Evolutionary conservation across 352 stramenopile genomes (phyloP).

Genomic region (Globisporangium acanthophoron): DNA sequence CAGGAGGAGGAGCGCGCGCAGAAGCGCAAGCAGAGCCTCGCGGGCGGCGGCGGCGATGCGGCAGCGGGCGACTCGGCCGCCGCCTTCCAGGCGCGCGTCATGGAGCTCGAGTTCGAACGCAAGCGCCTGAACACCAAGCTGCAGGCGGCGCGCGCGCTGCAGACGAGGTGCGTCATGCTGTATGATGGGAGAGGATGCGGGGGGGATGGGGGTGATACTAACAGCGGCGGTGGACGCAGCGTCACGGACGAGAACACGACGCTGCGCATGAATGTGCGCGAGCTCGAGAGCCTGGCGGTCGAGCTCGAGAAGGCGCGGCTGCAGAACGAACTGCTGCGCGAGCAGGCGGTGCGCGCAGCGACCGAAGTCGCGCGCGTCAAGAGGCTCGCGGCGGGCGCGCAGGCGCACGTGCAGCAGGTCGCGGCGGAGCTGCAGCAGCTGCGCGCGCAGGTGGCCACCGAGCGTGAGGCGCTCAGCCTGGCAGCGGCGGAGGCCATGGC

Average conservation of each 20-base stretch:
- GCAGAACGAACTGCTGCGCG: conserved; percentile 59
- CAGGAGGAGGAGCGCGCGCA: conserved; percentile 42
- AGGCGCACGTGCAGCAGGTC: conserved; percentile 27
- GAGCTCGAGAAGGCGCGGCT: conserved; percentile 45
- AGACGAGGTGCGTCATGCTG: conserved; percentile 21
- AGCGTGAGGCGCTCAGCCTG: conserved; percentile 26
- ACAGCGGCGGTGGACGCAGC: conserved; percentile 8
- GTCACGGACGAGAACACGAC: conserved; percentile 69
- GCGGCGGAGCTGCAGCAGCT: conserved; percentile 33
- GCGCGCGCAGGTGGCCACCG: conserved; percentile 30
- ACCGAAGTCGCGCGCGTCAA: conserved; percentile 43
- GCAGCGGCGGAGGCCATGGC: conserved; percentile 38
- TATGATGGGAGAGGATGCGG: background rate
- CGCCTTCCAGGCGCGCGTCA: conserved; percentile 48
- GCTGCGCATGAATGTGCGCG: conserved; percentile 39
- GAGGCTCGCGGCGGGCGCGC: conserved; percentile 21
- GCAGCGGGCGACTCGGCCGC: conserved; percentile 22
- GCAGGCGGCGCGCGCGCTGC: conserved; percentile 39
- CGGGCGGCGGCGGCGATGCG: background rate
- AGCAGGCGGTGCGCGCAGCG: conserved; percentile 39
- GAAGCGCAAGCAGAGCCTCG: conserved; percentile 19
- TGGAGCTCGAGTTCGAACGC: conserved; percentile 67
- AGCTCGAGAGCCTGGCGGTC: conserved; percentile 40
- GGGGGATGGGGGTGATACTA: no score
- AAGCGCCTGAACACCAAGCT: conserved; percentile 66